Percentiles rank a stretch among this genome's conserved stretches.
These are phyloP conservation scores for Polytrichum formosum DNA, from an alignment of 225 moss, liverwort and hornwort genomes.

Conservation along the genomic window DNA sequence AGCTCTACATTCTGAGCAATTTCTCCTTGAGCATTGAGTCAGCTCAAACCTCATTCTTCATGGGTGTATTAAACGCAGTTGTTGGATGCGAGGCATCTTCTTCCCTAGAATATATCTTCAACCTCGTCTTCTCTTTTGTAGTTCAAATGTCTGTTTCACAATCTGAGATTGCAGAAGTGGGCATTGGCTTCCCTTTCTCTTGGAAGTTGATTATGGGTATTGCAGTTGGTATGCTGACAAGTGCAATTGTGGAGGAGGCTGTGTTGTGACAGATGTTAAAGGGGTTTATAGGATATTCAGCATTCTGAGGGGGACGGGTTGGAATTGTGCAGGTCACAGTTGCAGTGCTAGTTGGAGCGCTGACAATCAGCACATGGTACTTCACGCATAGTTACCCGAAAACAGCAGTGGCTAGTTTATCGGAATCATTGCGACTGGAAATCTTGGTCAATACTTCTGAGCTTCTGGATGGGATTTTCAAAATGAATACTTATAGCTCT, in stretches of 20 bases:
- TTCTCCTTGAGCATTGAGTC: neutral
- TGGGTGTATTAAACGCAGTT: too few relatives aligned
- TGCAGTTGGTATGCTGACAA: constrained; percentile 6
- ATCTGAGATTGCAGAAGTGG: constrained; percentile 25
- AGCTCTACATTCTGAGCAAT: too few relatives aligned
- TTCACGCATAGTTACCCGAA: constrained; percentile 74
- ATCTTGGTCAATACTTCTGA: constrained; percentile 66
- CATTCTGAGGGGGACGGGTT: constrained; percentile 1
- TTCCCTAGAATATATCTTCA: too few relatives aligned
- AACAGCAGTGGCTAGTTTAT: constrained; percentile 55
- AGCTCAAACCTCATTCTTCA: neutral
- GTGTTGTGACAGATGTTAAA: neutral
- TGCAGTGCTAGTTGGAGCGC: constrained; percentile 60
- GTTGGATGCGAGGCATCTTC: too few relatives aligned
- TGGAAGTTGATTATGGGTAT: neutral
- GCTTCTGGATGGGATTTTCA: constrained; percentile 59
- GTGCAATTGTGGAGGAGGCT: neutral
- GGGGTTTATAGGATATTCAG: neutral
- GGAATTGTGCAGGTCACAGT: constrained; percentile 50
- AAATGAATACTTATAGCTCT: constrained; percentile 64
- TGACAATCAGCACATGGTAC: constrained; percentile 70
- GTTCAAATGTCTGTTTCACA: neutral
- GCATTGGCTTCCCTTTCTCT: too few relatives aligned
- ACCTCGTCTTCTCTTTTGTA: neutral
- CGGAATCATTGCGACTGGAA: constrained; percentile 61